A percentile compares a stretch with the other conserved stretches of the same genome.
phyloP scores from a whole-genome alignment of 805 yeast species.

The Yamadazyma akitaensis region DNA sequence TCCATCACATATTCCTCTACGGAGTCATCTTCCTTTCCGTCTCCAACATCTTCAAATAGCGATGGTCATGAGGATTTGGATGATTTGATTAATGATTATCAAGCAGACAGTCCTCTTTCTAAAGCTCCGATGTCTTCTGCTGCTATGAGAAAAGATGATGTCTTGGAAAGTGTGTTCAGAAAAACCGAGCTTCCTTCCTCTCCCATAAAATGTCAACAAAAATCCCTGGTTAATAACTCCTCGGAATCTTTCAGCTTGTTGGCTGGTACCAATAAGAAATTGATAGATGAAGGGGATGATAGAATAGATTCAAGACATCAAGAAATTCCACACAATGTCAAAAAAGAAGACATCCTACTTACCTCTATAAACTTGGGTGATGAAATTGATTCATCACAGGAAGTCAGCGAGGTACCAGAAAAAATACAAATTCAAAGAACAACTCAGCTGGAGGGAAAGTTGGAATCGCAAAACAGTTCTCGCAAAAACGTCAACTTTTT shows the following conservation, averaged over 20 bases:
- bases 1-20: conserved; percentile 3
- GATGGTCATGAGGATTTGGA: conserved; percentile 9
- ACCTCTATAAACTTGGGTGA: too few relatives aligned
- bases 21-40: conserved; percentile 10
- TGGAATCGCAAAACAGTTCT: too few relatives aligned
- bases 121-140: conserved; percentile 3
- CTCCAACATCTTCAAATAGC: conserved; percentile 4
- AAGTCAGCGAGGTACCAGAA: too few relatives aligned
- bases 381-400: too few relatives aligned
- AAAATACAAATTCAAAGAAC: too few relatives aligned
- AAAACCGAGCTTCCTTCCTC: not conserved
- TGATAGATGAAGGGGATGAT: conserved; percentile 1
- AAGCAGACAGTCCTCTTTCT: conserved; percentile 13
- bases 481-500: too few relatives aligned
- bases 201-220: not conserved
- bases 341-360: not conserved
- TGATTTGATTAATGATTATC: conserved; percentile 14
- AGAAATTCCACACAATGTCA: not conserved
- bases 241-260: conserved; percentile 5
- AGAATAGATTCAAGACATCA: not conserved
- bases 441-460: too few relatives aligned
- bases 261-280: conserved; percentile 5
- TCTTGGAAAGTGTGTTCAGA: not conserved
- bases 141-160: not conserved
- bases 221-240: not conserved